Evolutionary conservation across 1,284 basidiomycete genomes (phyloP).

Genomic region (Lignosus rhinocerotis): DNA sequence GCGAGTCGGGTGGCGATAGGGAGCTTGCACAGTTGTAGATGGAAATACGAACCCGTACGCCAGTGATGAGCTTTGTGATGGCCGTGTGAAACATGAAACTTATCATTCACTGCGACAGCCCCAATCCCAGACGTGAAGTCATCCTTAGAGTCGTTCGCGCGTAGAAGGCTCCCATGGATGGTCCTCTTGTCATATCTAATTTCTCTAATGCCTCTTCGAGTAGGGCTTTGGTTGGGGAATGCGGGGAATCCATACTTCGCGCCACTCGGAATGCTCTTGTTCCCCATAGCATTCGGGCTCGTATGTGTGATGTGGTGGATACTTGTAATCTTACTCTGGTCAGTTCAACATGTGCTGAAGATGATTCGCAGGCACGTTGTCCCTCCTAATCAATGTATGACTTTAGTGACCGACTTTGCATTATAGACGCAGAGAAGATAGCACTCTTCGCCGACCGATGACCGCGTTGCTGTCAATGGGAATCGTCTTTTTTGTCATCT

Average conservation of each 20-base stretch:
- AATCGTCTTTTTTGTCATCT: slow-evolving; percentile 65
- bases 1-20: no score
- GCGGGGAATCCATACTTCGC: slow-evolving; percentile 49
- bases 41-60: no score
- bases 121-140: slow-evolving; percentile 47
- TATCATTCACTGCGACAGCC: slow-evolving; percentile 28
- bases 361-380: slow-evolving; percentile 42
- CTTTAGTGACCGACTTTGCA: neutral
- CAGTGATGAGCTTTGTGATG: no score
- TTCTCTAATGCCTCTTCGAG: slow-evolving; percentile 59
- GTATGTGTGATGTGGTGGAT: slow-evolving; percentile 59
- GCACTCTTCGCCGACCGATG: slow-evolving; percentile 36
- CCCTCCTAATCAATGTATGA: no score
- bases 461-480: slow-evolving; percentile 59
- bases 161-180: slow-evolving; percentile 42
- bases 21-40: no score
- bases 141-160: slow-evolving; percentile 48
- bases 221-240: slow-evolving; percentile 58
- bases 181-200: slow-evolving; percentile 44
- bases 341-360: slow-evolving; percentile 12
- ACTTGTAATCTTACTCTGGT: slow-evolving; percentile 21
- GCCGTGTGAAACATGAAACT: no score
- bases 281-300: slow-evolving; percentile 59
- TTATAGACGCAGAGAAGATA: slow-evolving; percentile 37
- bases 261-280: slow-evolving; percentile 52